Evolutionary conservation across 225 moss, liverwort and hornwort species (phyloP).

Genomic region (Pseudisothecium myosuroides): DNA sequence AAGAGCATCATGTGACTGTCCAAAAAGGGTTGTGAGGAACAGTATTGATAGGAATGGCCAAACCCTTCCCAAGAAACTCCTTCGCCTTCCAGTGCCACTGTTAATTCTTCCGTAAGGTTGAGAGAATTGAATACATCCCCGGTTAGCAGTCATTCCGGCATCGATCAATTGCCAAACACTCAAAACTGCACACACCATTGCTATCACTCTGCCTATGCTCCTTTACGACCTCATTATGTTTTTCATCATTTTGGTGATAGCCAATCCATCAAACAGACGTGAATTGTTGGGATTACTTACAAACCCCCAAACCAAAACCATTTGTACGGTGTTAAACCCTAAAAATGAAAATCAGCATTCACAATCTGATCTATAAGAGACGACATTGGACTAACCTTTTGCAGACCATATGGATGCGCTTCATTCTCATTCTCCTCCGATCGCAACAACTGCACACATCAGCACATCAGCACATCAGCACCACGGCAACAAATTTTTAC

Average conservation of each 20-base stretch:
- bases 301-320: not conserved
- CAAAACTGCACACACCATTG: slow-evolving; percentile 33
- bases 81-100: not conserved
- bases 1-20: not conserved
- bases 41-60: not conserved
- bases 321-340: not conserved
- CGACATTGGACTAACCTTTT: not conserved
- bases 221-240: not conserved
- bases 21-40: not conserved
- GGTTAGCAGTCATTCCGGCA: not conserved
- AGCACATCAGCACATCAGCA: not conserved
- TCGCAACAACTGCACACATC: not conserved
- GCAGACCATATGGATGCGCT: not conserved
- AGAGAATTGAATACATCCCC: slow-evolving; percentile 32
- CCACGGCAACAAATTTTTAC: not conserved
- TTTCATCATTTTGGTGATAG: not conserved
- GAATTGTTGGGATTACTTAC: not conserved
- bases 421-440: not conserved
- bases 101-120: not conserved
- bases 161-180: slow-evolving; percentile 16
- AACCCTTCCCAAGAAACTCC: not conserved
- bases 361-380: not conserved
- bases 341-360: not conserved
- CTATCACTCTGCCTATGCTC: not conserved
- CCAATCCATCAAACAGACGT: not conserved